A percentile compares a stretch with the other conserved stretches of the same genome.
Conservation (phyloP, 441 rosid species). For the Biscutella laevigata region DNA sequence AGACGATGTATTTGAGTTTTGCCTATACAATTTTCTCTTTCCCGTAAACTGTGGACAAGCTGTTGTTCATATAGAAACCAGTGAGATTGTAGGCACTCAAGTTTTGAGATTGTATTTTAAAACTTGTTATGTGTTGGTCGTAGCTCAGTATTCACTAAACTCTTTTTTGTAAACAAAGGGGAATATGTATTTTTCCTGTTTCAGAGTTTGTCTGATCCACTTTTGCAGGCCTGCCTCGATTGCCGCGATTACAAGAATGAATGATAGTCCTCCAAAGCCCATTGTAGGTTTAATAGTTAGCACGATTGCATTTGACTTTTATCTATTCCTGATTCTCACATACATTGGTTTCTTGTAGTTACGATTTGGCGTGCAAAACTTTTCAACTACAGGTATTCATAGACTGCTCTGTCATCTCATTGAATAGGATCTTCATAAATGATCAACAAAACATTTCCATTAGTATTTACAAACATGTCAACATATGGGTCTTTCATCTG, state of each 20-base stretch:
- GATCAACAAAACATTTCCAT: background rate
- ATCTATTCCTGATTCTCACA: conserved; percentile 16
- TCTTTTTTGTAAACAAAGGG: background rate
- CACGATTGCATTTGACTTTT: conserved; percentile 13
- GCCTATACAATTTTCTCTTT: background rate
- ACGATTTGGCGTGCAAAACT: conserved; percentile 50
- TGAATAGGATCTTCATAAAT: background rate
- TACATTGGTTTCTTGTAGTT: conserved; percentile 34
- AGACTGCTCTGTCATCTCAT: conserved; percentile 9
- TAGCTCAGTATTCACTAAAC: background rate
- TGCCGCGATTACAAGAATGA: conserved; percentile 26
- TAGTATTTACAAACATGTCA: background rate
- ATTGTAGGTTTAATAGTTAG: conserved; percentile 30
- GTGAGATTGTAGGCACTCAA: background rate
- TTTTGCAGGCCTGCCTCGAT: conserved; percentile 42
- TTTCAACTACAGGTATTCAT: conserved; percentile 65
- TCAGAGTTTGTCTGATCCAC: background rate
- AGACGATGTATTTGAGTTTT: background rate
- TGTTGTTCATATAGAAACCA: background rate
- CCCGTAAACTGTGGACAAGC: background rate
- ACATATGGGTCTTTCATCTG: background rate
- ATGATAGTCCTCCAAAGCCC: conserved; percentile 34
- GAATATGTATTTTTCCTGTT: conserved; percentile 14
- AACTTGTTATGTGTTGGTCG: background rate
- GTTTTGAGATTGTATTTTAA: background rate